phyloP scores from a whole-genome alignment of 768 basidiomycete genomes.

The Lentinula sp. region DNA sequence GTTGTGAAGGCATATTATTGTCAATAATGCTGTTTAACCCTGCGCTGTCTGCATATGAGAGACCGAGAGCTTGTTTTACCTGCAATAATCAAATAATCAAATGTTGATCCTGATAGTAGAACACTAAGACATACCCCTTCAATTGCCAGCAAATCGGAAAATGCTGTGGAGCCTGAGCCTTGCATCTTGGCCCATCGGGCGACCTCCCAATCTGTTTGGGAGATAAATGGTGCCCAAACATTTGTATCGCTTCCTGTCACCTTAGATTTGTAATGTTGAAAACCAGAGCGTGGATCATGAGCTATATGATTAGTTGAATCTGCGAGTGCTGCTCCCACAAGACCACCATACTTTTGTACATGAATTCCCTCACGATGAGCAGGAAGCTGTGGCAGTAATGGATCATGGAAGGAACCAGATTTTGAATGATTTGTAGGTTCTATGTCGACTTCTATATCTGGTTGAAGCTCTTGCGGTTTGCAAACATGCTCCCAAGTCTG shows the following conservation, averaged over 20 bases:
- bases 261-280: not conserved
- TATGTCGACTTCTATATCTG: not conserved
- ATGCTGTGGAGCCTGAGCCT: conserved; percentile 12
- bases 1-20: conserved; percentile 13
- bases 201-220: conserved; percentile 9
- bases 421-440: not conserved
- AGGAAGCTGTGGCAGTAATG: not conserved
- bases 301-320: not conserved
- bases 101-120: not conserved
- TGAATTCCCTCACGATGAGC: not conserved
- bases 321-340: not conserved
- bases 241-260: not conserved
- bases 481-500: not conserved
- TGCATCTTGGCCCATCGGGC: conserved; percentile 22
- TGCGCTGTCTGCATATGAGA: conserved; percentile 24
- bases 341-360: not conserved
- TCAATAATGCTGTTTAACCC: conserved; percentile 27
- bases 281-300: not conserved
- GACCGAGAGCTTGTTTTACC: conserved; percentile 18
- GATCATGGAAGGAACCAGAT: not conserved
- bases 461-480: no score
- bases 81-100: not conserved
- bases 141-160: conserved; percentile 21
- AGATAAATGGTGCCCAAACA: conserved; percentile 16
- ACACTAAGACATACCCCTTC: conserved; percentile 13